Evolutionary conservation across 23 red algal species (phyloP).

Genomic region (Cyanidioschyzon merolae): DNA sequence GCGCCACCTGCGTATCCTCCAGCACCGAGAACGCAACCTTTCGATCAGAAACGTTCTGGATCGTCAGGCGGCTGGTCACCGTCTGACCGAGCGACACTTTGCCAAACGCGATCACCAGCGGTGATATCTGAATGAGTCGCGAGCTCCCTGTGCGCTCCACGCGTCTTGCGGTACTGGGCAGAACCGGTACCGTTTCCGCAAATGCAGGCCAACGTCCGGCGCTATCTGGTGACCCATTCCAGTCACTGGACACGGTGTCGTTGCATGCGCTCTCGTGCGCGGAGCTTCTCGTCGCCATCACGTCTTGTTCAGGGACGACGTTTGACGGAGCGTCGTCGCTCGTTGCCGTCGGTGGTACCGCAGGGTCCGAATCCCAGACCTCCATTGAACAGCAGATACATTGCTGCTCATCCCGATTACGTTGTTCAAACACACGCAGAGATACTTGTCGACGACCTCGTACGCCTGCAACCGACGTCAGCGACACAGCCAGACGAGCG

Average conservation of each 20-base stretch:
- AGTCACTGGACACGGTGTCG: too few relatives aligned
- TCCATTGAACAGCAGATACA: background rate
- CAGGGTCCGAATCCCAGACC: too few relatives aligned
- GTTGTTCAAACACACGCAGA: background rate
- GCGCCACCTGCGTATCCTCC: constrained; percentile 1
- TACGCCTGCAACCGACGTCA: background rate
- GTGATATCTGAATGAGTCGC: background rate
- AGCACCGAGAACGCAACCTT: background rate
- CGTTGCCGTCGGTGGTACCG: too few relatives aligned
- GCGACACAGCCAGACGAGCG: background rate
- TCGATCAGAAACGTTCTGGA: background rate
- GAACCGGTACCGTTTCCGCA: too few relatives aligned
- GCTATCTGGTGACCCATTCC: too few relatives aligned
- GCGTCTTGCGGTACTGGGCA: too few relatives aligned
- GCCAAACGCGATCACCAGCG: background rate
- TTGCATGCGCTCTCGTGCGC: too few relatives aligned
- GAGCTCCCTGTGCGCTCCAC: too few relatives aligned
- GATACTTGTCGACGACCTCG: background rate
- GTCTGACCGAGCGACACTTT: background rate
- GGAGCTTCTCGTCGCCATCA: too few relatives aligned
- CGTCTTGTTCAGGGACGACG: too few relatives aligned
- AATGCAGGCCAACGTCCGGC: too few relatives aligned
- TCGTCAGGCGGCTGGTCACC: background rate
- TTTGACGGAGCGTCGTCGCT: too few relatives aligned
- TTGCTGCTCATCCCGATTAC: constrained; percentile 4